Evolutionary conservation across 371 early-diverging fungal genomes (phyloP).

Genomic region (Mucor mucedo): DNA sequence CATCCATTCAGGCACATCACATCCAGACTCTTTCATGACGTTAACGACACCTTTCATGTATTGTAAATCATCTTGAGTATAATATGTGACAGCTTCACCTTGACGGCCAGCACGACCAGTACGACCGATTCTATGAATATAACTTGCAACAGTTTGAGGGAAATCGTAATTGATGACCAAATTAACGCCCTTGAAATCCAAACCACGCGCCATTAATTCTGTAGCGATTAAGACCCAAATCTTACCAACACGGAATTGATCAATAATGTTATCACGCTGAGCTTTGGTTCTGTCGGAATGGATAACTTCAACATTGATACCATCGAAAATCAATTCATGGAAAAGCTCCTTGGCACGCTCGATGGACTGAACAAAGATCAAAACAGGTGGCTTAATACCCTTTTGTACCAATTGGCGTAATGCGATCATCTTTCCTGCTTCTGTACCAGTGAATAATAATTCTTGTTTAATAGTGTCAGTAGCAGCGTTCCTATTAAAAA

Average conservation of each 20-base stretch:
- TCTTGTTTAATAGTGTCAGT: conserved; percentile 91
- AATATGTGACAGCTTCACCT: conserved; percentile 87
- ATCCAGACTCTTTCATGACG: conserved; percentile 95
- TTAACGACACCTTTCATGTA: conserved; percentile 92
- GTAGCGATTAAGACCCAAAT: conserved; percentile 97
- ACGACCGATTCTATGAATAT: conserved; percentile 94
- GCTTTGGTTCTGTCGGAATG: conserved; percentile 92
- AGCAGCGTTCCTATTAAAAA: conserved; percentile 76
- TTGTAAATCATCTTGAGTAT: conserved; percentile 91
- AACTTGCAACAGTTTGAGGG: conserved; percentile 90
- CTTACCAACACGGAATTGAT: conserved; percentile 87
- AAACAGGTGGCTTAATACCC: conserved; percentile 88
- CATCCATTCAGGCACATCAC: conserved; percentile 98
- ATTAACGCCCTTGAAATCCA: conserved; percentile 93
- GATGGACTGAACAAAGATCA: conserved; percentile 96
- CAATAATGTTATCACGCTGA: conserved; percentile 90
- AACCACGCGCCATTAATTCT: conserved; percentile 95
- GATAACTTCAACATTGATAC: conserved; percentile 96
- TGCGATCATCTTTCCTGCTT: conserved; percentile 92
- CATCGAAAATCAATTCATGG: conserved; percentile 95
- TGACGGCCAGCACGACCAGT: conserved; percentile 89
- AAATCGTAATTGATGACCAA: conserved; percentile 97
- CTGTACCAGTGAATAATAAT: conserved; percentile 91
- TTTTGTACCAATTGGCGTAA: conserved; percentile 85
- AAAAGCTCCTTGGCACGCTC: conserved; percentile 94